Conservation (phyloP, 2,329 filamentous ascomycete species). For the Penicillium glabrum region DNA sequence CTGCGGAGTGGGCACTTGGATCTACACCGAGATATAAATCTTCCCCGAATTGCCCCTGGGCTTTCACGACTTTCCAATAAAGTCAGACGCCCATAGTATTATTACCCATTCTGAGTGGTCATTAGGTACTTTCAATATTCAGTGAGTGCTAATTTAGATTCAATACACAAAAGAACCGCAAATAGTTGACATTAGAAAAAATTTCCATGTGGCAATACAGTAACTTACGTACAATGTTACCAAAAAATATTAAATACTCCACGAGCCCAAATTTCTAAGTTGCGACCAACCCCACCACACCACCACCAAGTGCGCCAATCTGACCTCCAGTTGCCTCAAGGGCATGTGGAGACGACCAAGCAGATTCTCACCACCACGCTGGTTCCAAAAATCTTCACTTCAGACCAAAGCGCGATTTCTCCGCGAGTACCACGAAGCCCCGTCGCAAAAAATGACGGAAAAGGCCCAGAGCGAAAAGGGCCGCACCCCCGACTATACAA, state of each 20-base stretch:
- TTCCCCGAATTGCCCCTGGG: background rate
- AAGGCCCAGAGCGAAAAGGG: conserved; percentile 9
- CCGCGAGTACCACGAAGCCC: background rate
- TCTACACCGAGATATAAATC: conserved; percentile 5
- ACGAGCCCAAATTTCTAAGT: conserved; percentile 12
- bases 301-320: conserved; percentile 2
- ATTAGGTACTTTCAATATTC: no score
- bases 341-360: conserved; percentile 34
- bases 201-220: background rate
- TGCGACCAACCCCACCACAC: background rate
- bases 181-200: background rate
- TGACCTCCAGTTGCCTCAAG: conserved; percentile 8
- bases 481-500: conserved; percentile 53
- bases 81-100: no score
- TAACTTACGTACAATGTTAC: conserved; percentile 1
- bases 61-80: background rate
- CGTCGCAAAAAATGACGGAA: conserved; percentile 23
- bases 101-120: no score
- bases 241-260: conserved; percentile 9
- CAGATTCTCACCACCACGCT: conserved; percentile 13
- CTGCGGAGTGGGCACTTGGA: background rate
- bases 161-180: background rate
- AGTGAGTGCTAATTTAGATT: background rate
- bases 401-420: background rate
- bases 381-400: conserved; percentile 4